Base-by-base conservation (phyloP, 2,329 filamentous ascomycete species). In the Alternaria ethzedia region DNA sequence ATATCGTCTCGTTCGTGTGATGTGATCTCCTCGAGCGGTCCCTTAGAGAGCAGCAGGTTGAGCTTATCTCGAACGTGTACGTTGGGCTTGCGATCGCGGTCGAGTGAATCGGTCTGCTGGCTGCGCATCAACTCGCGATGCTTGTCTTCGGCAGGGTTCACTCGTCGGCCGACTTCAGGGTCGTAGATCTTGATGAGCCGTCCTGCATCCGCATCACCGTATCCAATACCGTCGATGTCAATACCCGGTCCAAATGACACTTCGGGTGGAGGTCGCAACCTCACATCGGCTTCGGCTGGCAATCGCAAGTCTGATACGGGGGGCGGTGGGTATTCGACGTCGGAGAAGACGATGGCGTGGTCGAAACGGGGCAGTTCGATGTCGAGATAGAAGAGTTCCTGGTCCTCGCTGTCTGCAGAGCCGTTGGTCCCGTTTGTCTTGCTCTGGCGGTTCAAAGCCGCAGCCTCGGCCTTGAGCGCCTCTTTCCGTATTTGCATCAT, bases 61-160 rank as follows among this genome's bases (percentile, higher is more conserved):
- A 99, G 84, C 79, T 97, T 94, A 79, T 99, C 96, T 62, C 96
- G 89, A 59, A 96, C 93, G 81, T 97, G 97, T 28, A 96, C 92
- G 72, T 99, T 98, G 0, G 96, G 96, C 77, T 97, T 97, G 66
- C 97, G 84, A 77, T 99, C 96, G 70, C 96, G 92, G 79, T 99
- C 96, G 68, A 98, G 84, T 50, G 96, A 93, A n/a, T 94, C 93
- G 69, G 96, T 97, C 28, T 96, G 89, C 71, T 96, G 93, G 78
- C 94, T 97, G 78, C 96, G 90, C 70, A 98, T 94, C 23, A 99
- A 86, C 65, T 94, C 88, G 67, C 96, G 89, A 80, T 99, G 96
- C 79, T 99, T 99, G 75, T 91, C 93, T 80, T 99, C 96, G 11
- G 94, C 94, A 1, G 95, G 96, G 75, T 99, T 99, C 70, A 97